Evolutionary conservation across 2,329 filamentous ascomycete genomes (phyloP).

Genomic region (Fusarium sp.): DNA sequence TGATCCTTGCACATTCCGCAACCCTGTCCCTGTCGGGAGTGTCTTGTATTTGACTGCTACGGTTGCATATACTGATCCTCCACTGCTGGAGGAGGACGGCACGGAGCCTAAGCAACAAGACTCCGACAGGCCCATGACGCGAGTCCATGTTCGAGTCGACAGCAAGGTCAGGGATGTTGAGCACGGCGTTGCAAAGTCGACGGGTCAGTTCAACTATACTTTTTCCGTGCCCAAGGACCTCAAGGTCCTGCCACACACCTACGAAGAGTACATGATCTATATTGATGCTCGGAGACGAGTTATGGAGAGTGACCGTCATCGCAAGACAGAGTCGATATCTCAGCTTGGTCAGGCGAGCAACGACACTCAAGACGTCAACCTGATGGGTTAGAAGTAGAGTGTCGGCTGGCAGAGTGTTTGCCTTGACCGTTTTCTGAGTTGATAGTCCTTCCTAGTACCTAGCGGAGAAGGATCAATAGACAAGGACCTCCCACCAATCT

Average conservation of each 20-base stretch:
- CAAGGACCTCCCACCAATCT: neutral
- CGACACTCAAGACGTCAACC: conserved; percentile 18
- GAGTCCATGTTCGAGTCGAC: conserved; percentile 47
- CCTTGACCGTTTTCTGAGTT: neutral
- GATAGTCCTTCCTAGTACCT: neutral
- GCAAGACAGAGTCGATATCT: conserved; percentile 24
- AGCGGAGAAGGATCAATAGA: neutral
- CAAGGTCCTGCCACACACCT: conserved; percentile 46
- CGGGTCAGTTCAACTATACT: conserved; percentile 49
- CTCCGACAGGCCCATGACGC: conserved; percentile 40
- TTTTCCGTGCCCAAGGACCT: conserved; percentile 46
- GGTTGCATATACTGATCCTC: conserved; percentile 47
- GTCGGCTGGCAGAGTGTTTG: neutral
- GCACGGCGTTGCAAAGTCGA: conserved; percentile 45
- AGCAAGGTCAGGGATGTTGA: conserved; percentile 48
- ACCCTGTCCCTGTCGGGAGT: conserved; percentile 47
- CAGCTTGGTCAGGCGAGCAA: conserved; percentile 10
- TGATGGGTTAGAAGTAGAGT: conserved; percentile 27
- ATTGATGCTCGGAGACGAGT: conserved; percentile 47
- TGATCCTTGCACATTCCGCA: conserved; percentile 48
- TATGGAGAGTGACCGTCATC: conserved; percentile 36
- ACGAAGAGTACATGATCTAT: conserved; percentile 49
- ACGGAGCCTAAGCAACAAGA: conserved; percentile 38
- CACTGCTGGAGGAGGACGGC: conserved; percentile 45
- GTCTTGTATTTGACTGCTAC: conserved; percentile 46